A percentile compares a stretch with the other conserved stretches of the same genome.
Conservation (phyloP, 78 protist genomes). For the Tieghemostelium lacteum region DNA sequence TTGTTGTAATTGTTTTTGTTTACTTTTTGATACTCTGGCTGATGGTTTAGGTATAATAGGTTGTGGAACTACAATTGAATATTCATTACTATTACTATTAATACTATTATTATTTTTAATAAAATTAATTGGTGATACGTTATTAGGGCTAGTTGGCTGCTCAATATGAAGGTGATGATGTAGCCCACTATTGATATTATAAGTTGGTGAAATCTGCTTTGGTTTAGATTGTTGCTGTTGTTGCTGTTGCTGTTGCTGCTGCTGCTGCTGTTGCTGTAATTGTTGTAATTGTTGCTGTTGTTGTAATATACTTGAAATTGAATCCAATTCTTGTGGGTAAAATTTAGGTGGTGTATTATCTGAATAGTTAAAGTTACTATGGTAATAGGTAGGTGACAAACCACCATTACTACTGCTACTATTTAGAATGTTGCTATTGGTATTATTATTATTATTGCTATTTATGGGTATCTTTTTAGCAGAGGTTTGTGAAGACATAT, state of each 20-base stretch:
- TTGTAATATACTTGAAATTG: not conserved
- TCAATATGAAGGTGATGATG: not conserved
- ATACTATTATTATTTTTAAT: slow-evolving; percentile 12
- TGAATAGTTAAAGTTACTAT: too few species aligned
- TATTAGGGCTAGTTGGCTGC: not conserved
- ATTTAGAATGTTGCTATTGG: not conserved
- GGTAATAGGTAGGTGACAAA: slow-evolving; percentile 1
- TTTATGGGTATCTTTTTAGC: not conserved
- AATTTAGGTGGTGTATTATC: not conserved
- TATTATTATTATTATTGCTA: not conserved
- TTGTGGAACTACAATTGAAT: not conserved
- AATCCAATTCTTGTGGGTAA: not conserved
- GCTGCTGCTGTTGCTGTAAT: not conserved
- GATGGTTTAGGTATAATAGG: too few species aligned
- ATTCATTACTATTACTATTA: not conserved
- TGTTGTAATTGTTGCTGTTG: slow-evolving; percentile 21
- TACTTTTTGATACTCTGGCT: not conserved
- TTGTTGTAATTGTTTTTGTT: not conserved
- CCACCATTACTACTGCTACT: slow-evolving; percentile 3
- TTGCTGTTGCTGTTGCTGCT: slow-evolving; percentile 21
- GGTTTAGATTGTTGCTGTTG: not conserved
- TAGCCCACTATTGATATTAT: not conserved
- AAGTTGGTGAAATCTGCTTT: not conserved
- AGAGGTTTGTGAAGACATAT: not conserved
- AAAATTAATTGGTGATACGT: not conserved